Base-by-base conservation (phyloP, 192 early-diverging fungal genomes). In the Coemansia sp. region DNA sequence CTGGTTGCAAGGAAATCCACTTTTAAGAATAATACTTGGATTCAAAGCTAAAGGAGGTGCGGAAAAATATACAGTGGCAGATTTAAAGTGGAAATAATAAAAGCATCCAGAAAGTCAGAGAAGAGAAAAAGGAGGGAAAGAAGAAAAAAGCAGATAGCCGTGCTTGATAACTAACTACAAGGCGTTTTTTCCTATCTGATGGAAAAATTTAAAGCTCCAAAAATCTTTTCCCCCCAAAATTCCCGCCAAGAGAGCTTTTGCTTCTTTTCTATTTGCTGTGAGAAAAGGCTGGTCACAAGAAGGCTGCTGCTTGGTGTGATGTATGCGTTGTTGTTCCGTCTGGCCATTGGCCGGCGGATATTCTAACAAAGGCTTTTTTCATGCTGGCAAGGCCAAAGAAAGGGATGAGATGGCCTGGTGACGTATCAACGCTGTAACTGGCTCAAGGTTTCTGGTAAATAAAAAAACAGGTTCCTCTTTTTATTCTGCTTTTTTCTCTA, bases 161-260 rank as follows among this genome's bases (percentile, higher is more conserved):
- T 4, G 44, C 44, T 45, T 45, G 44, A 45, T 45, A 14, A 45
- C 8, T 45, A 14, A 45, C 8, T 12, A 45, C 8, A 12, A 45
- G 44, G 44, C 13, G 10, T 45, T n/a, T 53, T 56, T 5, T 10
- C 8, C 32, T n/a, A 58, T 58, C 56, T 40, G 56, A 58, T 58
- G 22, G 39, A 56, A n/a, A 22, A 22, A 32, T 32, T 32, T 32
- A 32, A 45, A 45, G 44, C 44, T 45, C 10, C 44, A 61, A 61
- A 32, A 16, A 43, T 19, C 22, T 66, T 55, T 61, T 43, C 12
- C 40, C 39, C 50, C 14, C 64, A 41, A 17, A 63, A 63, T 46
- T 37, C 43, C 22, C 40, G 61, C 44, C 22, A 63, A n/a, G 48
- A 49, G 46, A 48, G 50, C 50, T 19, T 22, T 45, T 14, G 44